phyloP scores from a whole-genome alignment of 2,329 filamentous ascomycete genomes.

The Aaosphaeria pasadenensis region DNA sequence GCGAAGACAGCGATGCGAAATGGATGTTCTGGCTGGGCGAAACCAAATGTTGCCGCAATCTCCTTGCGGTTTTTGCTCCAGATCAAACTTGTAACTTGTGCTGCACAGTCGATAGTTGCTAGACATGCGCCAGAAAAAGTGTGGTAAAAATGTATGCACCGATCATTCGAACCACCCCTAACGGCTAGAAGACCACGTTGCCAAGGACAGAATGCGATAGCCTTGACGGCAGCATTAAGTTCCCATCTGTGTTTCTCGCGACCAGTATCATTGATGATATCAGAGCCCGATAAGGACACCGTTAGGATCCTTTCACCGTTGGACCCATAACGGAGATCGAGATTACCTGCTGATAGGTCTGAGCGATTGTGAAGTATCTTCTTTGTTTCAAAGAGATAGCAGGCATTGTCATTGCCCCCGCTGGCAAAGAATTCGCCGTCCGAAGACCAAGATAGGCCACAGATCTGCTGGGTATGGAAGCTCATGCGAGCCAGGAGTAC shows the following conservation, averaged over 20 bases:
- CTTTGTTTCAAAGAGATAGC: constrained; percentile 73
- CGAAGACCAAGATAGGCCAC: constrained; percentile 83
- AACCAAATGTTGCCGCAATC: constrained; percentile 91
- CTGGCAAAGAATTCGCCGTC: constrained; percentile 77
- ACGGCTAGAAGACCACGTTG: constrained; percentile 82
- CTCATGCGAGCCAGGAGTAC: constrained; percentile 73
- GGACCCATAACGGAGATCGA: constrained; percentile 23
- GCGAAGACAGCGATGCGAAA: constrained; percentile 89
- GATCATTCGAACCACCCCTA: constrained; percentile 89
- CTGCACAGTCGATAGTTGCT: constrained; percentile 86
- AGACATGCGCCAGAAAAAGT: constrained; percentile 77
- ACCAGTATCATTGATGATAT: constrained; percentile 44
- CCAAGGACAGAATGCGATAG: constrained; percentile 96
- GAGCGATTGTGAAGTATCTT: constrained; percentile 47
- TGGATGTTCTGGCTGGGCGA: constrained; percentile 83
- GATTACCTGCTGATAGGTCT: constrained; percentile 7
- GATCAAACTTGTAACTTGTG: constrained; percentile 88
- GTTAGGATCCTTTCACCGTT: constrained; percentile 32
- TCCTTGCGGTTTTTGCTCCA: constrained; percentile 85
- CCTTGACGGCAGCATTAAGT: constrained; percentile 89
- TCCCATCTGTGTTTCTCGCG: constrained; percentile 69
- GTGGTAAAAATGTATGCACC: constrained; percentile 95
- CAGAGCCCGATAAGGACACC: constrained; percentile 37
- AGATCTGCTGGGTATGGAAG: constrained; percentile 85
- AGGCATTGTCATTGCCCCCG: constrained; percentile 89